phyloP scores from a whole-genome alignment of 805 yeast genomes.

The Zygoascus flipseniorum region DNA sequence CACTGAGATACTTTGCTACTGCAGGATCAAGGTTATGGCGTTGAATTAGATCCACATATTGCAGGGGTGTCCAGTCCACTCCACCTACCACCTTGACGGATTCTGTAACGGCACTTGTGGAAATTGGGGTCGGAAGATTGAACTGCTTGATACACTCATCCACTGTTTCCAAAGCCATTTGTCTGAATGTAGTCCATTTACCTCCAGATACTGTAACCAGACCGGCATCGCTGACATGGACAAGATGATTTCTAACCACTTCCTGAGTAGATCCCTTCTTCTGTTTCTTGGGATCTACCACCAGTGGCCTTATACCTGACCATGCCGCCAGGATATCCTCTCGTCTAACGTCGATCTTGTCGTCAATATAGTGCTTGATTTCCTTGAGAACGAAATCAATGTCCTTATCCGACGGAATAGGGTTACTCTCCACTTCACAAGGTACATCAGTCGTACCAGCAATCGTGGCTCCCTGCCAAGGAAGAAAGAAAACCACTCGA shows the following conservation, averaged over 20 bases:
- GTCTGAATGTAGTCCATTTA: constrained; percentile 97
- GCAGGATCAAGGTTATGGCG: constrained; percentile 61
- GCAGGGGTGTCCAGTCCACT: constrained; percentile 64
- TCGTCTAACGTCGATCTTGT: constrained; percentile 76
- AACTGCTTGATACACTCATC: constrained; percentile 53
- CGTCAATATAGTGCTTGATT: constrained; percentile 70
- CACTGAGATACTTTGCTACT: constrained; percentile 73
- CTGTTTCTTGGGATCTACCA: constrained; percentile 52
- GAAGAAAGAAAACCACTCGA: constrained; percentile 91
- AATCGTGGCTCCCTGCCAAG: constrained; percentile 95
- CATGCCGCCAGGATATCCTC: constrained; percentile 91
- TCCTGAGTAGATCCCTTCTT: constrained; percentile 63
- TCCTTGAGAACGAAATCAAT: constrained; percentile 81
- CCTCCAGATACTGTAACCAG: constrained; percentile 91
- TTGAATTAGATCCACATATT: constrained; percentile 73
- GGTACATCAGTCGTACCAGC: constrained; percentile 98
- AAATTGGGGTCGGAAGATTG: constrained; percentile 32
- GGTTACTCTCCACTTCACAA: constrained; percentile 35
- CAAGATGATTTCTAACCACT: constrained; percentile 81
- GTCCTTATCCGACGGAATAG: constrained; percentile 81
- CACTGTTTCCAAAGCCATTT: constrained; percentile 93
- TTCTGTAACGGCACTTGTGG: constrained; percentile 34
- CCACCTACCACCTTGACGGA: constrained; percentile 63
- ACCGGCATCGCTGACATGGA: constrained; percentile 63
- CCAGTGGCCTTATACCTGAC: constrained; percentile 96